Percentiles rank a stretch among this genome's conserved stretches.
Evolutionary conservation across 2,329 filamentous ascomycete species (phyloP).

Genomic region (Colletotrichum tamarilloi): DNA sequence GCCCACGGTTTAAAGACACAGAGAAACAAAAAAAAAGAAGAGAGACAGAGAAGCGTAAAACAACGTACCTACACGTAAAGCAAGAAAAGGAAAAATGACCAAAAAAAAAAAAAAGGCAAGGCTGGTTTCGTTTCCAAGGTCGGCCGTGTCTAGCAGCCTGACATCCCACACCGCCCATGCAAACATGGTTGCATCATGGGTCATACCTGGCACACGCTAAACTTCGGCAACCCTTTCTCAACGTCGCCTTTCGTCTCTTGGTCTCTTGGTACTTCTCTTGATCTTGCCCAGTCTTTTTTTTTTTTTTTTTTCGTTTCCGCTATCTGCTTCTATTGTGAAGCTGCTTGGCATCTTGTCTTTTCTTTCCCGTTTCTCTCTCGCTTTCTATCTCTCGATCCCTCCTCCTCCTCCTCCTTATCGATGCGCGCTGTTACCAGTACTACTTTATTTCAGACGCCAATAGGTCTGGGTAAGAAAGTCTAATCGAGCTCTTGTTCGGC

Average conservation of each 20-base stretch:
- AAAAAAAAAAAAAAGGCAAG: neutral
- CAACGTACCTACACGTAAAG: neutral
- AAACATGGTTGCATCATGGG: neutral
- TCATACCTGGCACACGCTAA: neutral
- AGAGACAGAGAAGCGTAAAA: neutral
- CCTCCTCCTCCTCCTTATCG: neutral
- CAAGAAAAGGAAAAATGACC: neutral
- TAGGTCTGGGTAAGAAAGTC: slow-evolving; percentile 1
- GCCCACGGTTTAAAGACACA: too few species aligned
- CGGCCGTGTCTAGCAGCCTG: neutral
- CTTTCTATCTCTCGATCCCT: neutral
- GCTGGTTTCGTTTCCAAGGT: neutral
- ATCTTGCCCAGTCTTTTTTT: neutral
- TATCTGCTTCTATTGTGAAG: neutral
- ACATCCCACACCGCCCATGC: neutral
- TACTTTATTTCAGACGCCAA: slow-evolving; percentile 15
- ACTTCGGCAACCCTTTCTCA: neutral
- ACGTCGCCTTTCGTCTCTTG: slow-evolving; percentile 13
- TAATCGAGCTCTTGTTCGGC: neutral
- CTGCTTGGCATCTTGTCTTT: slow-evolving; percentile 26
- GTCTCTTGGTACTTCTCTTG: neutral
- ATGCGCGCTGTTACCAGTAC: neutral
- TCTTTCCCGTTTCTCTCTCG: neutral
- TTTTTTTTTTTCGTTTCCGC: neutral
- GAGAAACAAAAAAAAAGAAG: neutral